Evolutionary conservation across 208 protist species (phyloP).

Genomic region (Porcisia deanei): DNA sequence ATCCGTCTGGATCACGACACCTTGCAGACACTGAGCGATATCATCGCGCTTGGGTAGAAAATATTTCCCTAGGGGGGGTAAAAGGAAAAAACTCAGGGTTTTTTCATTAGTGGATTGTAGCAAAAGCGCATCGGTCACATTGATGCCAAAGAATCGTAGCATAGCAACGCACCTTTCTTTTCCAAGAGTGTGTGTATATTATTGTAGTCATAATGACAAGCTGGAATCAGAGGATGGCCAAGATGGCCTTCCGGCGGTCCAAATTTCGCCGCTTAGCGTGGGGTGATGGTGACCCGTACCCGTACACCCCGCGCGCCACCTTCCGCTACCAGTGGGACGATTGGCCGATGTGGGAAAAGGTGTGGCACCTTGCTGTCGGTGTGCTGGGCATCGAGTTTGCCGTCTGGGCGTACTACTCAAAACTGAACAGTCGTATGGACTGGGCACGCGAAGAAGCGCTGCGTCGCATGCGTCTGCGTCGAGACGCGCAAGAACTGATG

Average conservation of each 20-base stretch:
- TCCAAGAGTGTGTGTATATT: background rate
- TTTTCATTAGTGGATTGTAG: too few relatives aligned
- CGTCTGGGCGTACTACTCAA: conserved; percentile 86
- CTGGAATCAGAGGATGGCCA: conserved; percentile 92
- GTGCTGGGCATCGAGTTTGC: conserved; percentile 72
- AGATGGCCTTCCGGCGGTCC: conserved; percentile 86
- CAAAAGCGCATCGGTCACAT: too few relatives aligned
- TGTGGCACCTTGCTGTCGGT: conserved; percentile 75
- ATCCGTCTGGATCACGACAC: too few relatives aligned
- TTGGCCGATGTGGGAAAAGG: conserved; percentile 91
- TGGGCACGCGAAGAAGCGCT: conserved; percentile 90
- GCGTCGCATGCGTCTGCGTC: conserved; percentile 86
- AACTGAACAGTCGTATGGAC: conserved; percentile 84
- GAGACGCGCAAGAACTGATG: conserved; percentile 90
- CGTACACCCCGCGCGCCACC: conserved; percentile 87
- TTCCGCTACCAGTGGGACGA: conserved; percentile 92
- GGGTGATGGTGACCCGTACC: conserved; percentile 89
- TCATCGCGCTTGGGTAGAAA: background rate
- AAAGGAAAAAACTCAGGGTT: too few relatives aligned
- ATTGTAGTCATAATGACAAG: conserved; percentile 41
- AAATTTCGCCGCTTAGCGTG: conserved; percentile 89
- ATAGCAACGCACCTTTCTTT: background rate
- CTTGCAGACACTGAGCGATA: background rate
- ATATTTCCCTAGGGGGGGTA: background rate
- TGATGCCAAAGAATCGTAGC: background rate